phyloP scores from a whole-genome alignment of 2,329 filamentous ascomycete genomes.

The Teratosphaeria epicoccoides region DNA sequence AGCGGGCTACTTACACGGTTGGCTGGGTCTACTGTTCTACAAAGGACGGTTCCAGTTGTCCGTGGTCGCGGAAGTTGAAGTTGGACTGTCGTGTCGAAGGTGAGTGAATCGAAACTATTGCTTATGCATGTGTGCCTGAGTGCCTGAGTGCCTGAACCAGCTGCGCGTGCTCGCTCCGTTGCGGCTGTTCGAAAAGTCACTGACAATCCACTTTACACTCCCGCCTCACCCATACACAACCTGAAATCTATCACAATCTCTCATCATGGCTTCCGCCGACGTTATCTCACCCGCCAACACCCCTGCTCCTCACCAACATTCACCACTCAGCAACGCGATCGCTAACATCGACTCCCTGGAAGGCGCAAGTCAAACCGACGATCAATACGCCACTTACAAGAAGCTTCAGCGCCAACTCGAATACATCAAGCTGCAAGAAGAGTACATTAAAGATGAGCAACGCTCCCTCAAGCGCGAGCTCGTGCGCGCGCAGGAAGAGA shows the following conservation, averaged over 20 bases:
- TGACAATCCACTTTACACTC: not conserved
- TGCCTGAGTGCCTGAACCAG: not conserved
- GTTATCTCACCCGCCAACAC: conserved; percentile 71
- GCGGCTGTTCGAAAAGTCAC: not conserved
- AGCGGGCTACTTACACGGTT: too few relatives aligned
- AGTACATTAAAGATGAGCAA: conserved; percentile 99
- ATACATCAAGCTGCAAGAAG: conserved; percentile 95
- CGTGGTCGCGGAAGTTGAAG: too few relatives aligned
- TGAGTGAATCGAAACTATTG: not conserved
- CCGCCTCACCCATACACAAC: not conserved
- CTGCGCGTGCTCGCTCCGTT: not conserved
- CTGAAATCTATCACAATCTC: not conserved
- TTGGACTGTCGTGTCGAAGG: too few relatives aligned
- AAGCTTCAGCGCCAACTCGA: conserved; percentile 93
- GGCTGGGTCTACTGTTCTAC: too few relatives aligned
- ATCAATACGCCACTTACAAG: conserved; percentile 93
- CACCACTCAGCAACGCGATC: conserved; percentile 64
- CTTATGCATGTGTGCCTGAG: not conserved
- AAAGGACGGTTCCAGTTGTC: too few relatives aligned
- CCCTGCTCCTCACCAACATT: conserved; percentile 69
- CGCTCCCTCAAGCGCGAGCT: conserved; percentile 94
- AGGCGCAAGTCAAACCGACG: conserved; percentile 68
- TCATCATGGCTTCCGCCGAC: conserved; percentile 70
- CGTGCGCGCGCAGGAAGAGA: conserved; percentile 95
- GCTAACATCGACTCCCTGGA: conserved; percentile 85